Conservation (phyloP, 2,329 filamentous ascomycete species). For the Cercospora zeina region DNA sequence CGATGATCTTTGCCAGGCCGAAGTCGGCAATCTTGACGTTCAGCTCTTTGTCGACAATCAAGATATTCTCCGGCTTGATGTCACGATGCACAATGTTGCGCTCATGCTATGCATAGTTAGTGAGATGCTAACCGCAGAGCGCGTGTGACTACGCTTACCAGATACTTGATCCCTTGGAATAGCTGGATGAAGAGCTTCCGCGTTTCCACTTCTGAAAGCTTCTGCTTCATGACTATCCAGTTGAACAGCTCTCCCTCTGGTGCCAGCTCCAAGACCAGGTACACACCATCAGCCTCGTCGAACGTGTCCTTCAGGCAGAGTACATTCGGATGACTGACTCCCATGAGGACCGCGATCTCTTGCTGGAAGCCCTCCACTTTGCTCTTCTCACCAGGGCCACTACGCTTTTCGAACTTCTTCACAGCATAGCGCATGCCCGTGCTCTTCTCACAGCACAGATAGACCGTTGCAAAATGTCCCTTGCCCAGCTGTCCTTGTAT, state of each 20-base stretch:
- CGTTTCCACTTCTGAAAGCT: slow-evolving; percentile 78
- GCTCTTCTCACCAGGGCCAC: slow-evolving; percentile 76
- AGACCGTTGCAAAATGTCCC: slow-evolving; percentile 93
- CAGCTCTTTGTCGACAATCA: slow-evolving; percentile 80
- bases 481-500: slow-evolving; percentile 85
- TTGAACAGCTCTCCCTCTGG: slow-evolving; percentile 95
- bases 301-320: slow-evolving; percentile 94
- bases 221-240: slow-evolving; percentile 86
- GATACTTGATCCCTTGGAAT: slow-evolving; percentile 90
- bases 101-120: slow-evolving; percentile 69
- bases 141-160: slow-evolving; percentile 60
- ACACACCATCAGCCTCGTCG: slow-evolving; percentile 85
- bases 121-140: slow-evolving; percentile 29
- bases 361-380: slow-evolving; percentile 87
- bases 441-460: slow-evolving; percentile 82
- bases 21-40: slow-evolving; percentile 94
- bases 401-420: slow-evolving; percentile 88
- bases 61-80: slow-evolving; percentile 96
- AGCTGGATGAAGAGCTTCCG: slow-evolving; percentile 87
- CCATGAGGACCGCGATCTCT: slow-evolving; percentile 94
- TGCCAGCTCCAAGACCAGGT: slow-evolving; percentile 86
- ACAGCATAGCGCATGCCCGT: slow-evolving; percentile 83
- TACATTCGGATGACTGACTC: slow-evolving; percentile 91
- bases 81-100: slow-evolving; percentile 96
- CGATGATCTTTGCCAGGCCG: slow-evolving; percentile 95